These are phyloP conservation scores for Blastomyces parvus DNA, from an alignment of 2,329 filamentous ascomycete species.

Conservation along the genomic window DNA sequence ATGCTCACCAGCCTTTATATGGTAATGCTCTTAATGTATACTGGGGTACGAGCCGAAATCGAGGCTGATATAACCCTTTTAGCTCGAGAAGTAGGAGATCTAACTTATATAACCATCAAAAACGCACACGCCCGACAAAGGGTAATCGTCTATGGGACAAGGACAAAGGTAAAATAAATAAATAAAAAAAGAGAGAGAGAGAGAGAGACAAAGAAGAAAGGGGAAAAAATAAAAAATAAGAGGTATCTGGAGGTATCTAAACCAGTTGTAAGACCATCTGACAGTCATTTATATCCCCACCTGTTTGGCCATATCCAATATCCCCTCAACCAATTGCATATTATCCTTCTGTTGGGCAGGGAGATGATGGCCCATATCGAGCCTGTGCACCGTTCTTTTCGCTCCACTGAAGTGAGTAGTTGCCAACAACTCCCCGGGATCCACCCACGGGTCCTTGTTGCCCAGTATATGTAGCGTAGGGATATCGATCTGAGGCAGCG, in stretches of 20 bases:
- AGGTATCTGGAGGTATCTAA: too few species aligned
- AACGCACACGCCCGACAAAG: too few species aligned
- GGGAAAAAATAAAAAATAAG: too few species aligned
- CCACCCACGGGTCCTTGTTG: slow-evolving; percentile 49
- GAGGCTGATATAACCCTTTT: background rate
- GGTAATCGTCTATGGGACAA: too few species aligned
- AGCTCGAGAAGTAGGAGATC: background rate
- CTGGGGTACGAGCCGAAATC: background rate
- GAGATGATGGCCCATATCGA: slow-evolving; percentile 62
- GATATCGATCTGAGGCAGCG: slow-evolving; percentile 21
- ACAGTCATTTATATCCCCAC: background rate
- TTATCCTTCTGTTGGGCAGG: slow-evolving; percentile 61
- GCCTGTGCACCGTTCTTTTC: slow-evolving; percentile 51
- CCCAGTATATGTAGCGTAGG: slow-evolving; percentile 63
- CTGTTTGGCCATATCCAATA: slow-evolving; percentile 40
- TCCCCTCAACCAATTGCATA: slow-evolving; percentile 42
- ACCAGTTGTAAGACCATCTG: background rate
- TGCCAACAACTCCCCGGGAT: slow-evolving; percentile 48
- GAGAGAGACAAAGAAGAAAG: too few species aligned
- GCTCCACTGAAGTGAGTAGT: slow-evolving; percentile 50
- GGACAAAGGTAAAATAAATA: too few species aligned
- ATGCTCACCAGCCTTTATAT: background rate
- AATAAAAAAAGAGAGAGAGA: too few species aligned
- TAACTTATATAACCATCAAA: background rate
- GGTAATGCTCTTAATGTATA: background rate